Base-by-base conservation (phyloP, 306 rosid species). In the Erythrophleum fordii region DNA sequence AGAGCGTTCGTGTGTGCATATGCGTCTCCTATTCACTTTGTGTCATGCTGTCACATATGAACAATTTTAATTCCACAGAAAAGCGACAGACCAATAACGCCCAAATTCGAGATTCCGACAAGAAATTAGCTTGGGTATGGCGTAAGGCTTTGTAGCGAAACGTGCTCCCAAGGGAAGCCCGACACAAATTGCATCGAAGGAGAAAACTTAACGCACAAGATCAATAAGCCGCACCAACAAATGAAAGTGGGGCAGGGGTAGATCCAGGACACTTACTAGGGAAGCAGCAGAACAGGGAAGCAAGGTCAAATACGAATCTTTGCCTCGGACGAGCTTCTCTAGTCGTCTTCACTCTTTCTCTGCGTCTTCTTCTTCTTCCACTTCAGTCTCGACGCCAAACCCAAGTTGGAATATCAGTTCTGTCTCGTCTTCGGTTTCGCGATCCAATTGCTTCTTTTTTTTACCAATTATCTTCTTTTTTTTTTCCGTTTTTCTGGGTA, bases 201-300 rank as follows among this genome's bases (percentile, higher is more conserved):
- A 37, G 35, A 73, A 34, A 73, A 31, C 77, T 35, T 73, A 73
- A 53, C 1, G 10, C 34, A 16, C 14, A 34, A 20, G 67, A 69
- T 69, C 34, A 53, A 53, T 9, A 35, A 73, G 66, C 65, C 44
- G 41, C 23, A 35, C 23, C 34, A 6, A 25, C 6, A 3, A 9
- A 71, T 48, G 53, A 44, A 31, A 58, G 28, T n/a, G 60, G 23
- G n/a, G 73, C 20, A 46, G 72, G 48, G 51, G 46, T 74, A 48
- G 82, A 79, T 83, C 71, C 44, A 42, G 73, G 55, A 53, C 18
- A 86, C 89, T 83, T 83, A 83, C 85, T 60, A 72, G 75, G 52
- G 46, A 34, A 49, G 74, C 51, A 37, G 77, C 67, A 55, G 77
- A 73, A 53, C 35, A 25, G 13, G 13, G 14, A 11, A 55, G 31